Evolutionary conservation across 2,329 filamentous ascomycete genomes (phyloP), one percentile per base, ranked within the genome.

Genomic region (Xylaria polymorpha): DNA sequence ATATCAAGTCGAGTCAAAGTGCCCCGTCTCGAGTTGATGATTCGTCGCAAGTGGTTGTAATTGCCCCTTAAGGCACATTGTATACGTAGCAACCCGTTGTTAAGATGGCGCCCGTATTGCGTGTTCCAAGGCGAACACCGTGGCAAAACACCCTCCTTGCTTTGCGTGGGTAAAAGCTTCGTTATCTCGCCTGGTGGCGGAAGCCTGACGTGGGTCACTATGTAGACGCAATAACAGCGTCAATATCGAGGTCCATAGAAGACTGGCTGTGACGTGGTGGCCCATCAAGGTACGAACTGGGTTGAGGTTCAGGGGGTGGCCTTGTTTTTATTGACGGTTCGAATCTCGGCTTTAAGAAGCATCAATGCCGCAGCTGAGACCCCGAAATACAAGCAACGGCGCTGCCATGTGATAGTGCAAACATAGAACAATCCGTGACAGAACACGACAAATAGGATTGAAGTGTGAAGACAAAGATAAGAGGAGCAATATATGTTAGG

Each of bases 261-360:
- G 25, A 53, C 18, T 55, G 32, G 5, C 51, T 10, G 32, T 39
- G 51, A 37, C n/a, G 32, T 39, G 32, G 32, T 56, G 35, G 18
- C 15, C 5, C 15, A 6, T 35, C 4, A 12, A n/a, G 29, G 50
- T 32, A 35, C 18, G 51, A 39, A 22, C 35, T 37, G 32, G 32
- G n/a, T 56, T 56, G 35, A n/a, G 32, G n/a, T 56, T 56, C 51
- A 37, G n/a, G 35, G 50, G 51, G 18, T 56, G 35, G 10, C 35
- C 35, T 56, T 39, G 10, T 56, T 37, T 29, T 14, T 8, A 35
- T 35, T 8, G 25, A 20, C 29, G 29, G 18, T 20, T 39, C 9
- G 50, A 55, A 55, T 55, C 8, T 37, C 15, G 12, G 51, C 25
- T 56, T 55, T 22, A 37, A 56, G 51, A 39, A 15, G 18, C 10